Percentiles rank a stretch among this genome's conserved stretches.
Conservation (phyloP, 176 grass and related monocot species). For the Thinopyrum elongatum region DNA sequence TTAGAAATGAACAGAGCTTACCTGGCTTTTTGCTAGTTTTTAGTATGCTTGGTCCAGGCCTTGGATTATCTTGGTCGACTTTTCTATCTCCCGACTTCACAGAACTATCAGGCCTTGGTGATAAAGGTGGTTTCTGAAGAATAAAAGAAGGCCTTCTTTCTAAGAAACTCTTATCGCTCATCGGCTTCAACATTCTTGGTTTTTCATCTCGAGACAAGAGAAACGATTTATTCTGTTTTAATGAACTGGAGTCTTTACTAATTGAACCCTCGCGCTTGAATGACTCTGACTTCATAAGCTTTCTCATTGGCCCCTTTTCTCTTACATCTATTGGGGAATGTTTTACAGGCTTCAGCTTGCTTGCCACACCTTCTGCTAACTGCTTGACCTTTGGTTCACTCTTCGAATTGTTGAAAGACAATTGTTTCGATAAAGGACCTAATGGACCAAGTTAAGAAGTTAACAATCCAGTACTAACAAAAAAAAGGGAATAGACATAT, state of each 20-base stretch:
- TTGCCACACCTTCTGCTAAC: constrained; percentile 41
- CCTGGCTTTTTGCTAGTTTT: constrained; percentile 54
- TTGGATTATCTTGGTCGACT: constrained; percentile 29
- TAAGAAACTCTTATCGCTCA: constrained; percentile 49
- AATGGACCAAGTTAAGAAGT: constrained; percentile 35
- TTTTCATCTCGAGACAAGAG: constrained; percentile 54
- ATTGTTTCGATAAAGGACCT: constrained; percentile 78
- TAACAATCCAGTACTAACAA: constrained; percentile 6
- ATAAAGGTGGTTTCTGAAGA: constrained; percentile 46
- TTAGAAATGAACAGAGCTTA: constrained; percentile 32
- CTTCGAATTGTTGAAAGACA: constrained; percentile 61
- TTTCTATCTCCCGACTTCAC: constrained; percentile 48
- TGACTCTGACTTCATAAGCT: constrained; percentile 52
- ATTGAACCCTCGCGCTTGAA: constrained; percentile 50
- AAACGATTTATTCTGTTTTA: constrained; percentile 50
- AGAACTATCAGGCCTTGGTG: constrained; percentile 43
- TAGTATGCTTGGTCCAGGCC: constrained; percentile 50
- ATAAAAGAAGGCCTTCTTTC: constrained; percentile 59
- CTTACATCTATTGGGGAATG: constrained; percentile 40
- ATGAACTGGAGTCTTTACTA: constrained; percentile 31
- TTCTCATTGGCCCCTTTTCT: constrained; percentile 48
- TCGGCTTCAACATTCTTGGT: constrained; percentile 38
- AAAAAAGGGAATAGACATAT: constrained; percentile 15
- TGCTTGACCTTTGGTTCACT: constrained; percentile 74
- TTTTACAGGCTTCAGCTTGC: constrained; percentile 51